A percentile compares a stretch with the other conserved stretches of the same genome.
Evolutionary conservation across 1,284 basidiomycete genomes (phyloP).

Genomic region (Fomitopsis pinicola): DNA sequence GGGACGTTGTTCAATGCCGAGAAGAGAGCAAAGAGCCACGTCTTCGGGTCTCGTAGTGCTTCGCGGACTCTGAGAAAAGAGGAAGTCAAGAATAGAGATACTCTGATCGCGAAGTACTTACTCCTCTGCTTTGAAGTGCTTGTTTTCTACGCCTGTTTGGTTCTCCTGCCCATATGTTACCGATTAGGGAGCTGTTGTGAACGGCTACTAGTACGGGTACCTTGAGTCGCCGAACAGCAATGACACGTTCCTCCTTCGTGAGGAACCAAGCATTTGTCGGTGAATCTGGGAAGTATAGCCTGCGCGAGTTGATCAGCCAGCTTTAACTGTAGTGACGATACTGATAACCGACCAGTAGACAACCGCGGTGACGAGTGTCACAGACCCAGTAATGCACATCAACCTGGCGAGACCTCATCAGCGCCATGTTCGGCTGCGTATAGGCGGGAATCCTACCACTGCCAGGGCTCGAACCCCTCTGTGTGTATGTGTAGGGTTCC

Average conservation of each 20-base stretch:
- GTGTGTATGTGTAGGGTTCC: slow-evolving; percentile 61
- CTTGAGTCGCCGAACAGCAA: slow-evolving; percentile 66
- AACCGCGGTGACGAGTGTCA: slow-evolving; percentile 52
- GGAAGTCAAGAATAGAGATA: no score
- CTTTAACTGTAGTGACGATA: no score
- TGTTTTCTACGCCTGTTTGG: slow-evolving; percentile 37
- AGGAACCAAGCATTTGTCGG: slow-evolving; percentile 71
- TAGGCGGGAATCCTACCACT: slow-evolving; percentile 34
- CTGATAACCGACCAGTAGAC: slow-evolving; percentile 45
- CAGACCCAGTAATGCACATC: slow-evolving; percentile 66
- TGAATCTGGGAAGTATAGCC: slow-evolving; percentile 68
- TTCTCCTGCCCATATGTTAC: slow-evolving; percentile 21
- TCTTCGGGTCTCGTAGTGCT: slow-evolving; percentile 61
- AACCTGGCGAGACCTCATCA: slow-evolving; percentile 31
- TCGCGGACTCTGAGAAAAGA: slow-evolving; percentile 29
- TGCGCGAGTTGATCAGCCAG: slow-evolving; percentile 17
- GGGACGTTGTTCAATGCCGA: slow-evolving; percentile 57
- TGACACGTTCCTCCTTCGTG: slow-evolving; percentile 53
- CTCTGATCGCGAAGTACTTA: slow-evolving; percentile 27
- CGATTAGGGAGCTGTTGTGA: background rate
- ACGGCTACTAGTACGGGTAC: slow-evolving; percentile 20
- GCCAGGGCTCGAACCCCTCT: slow-evolving; percentile 55
- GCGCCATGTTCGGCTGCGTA: background rate
- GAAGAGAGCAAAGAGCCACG: slow-evolving; percentile 63
- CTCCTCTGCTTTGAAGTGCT: slow-evolving; percentile 35